Percentiles rank a stretch among this genome's conserved stretches.
Evolutionary conservation across 2,329 filamentous ascomycete species (phyloP).

Genomic region (Talaromyces atroroseus): DNA sequence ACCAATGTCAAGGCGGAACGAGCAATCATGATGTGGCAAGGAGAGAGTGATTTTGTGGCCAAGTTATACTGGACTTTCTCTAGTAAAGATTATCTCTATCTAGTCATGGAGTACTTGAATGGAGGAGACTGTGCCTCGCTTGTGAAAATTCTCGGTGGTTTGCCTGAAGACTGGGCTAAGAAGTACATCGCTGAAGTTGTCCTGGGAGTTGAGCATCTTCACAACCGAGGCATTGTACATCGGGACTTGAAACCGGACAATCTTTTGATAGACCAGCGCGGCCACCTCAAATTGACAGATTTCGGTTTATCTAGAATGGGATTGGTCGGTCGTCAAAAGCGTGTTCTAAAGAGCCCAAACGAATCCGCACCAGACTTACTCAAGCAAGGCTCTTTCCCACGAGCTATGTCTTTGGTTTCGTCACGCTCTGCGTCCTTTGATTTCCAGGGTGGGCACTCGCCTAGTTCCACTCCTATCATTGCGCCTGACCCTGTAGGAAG

Average conservation of each 20-base stretch:
- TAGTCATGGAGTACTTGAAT: constrained; percentile 99
- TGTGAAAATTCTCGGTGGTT: constrained; percentile 85
- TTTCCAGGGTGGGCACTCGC: constrained; percentile 73
- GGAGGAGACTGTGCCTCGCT: constrained; percentile 94
- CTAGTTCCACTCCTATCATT: constrained; percentile 77
- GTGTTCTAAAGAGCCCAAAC: constrained; percentile 69
- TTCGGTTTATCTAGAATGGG: constrained; percentile 98
- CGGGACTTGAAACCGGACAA: constrained; percentile 97
- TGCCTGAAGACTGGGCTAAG: constrained; percentile 96
- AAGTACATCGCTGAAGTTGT: constrained; percentile 96
- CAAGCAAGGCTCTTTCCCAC: constrained; percentile 84
- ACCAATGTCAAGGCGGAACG: constrained; percentile 98
- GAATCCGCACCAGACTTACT: constrained; percentile 89
- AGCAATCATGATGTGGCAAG: constrained; percentile 99
- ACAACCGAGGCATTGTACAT: constrained; percentile 91
- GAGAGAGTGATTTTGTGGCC: constrained; percentile 96
- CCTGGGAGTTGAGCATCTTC: constrained; percentile 92
- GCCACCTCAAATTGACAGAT: constrained; percentile 93
- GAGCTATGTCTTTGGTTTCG: constrained; percentile 77
- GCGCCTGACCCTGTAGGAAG: constrained; percentile 66
- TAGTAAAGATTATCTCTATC: constrained; percentile 96
- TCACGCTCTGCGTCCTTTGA: constrained; percentile 93
- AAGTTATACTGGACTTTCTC: constrained; percentile 99
- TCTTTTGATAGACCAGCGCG: constrained; percentile 91
- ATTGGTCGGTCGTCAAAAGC: constrained; percentile 90